Percentiles rank a stretch among this genome's conserved stretches.
These are phyloP conservation scores for Avicennia marina DNA, from an alignment of 257 asterid species.

Conservation along the genomic window DNA sequence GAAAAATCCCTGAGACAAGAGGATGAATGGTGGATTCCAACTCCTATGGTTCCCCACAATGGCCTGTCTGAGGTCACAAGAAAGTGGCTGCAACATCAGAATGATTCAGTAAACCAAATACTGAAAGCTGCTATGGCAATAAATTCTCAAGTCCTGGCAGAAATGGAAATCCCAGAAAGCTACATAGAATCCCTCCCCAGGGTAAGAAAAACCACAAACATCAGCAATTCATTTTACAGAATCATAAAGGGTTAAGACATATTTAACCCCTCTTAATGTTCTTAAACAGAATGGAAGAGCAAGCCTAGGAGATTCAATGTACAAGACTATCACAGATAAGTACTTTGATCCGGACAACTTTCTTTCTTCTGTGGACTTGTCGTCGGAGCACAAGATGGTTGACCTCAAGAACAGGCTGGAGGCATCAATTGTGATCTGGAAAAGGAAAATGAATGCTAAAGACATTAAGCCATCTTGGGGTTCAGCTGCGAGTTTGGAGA, in stretches of 20 bases:
- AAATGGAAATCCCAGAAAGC: slow-evolving; percentile 78
- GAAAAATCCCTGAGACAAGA: slow-evolving; percentile 29
- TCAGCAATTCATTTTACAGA: not conserved
- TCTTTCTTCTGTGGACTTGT: slow-evolving; percentile 51
- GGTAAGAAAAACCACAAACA: slow-evolving; percentile 56
- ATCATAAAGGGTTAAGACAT: not conserved
- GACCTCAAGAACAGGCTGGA: slow-evolving; percentile 86
- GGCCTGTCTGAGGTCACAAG: slow-evolving; percentile 67
- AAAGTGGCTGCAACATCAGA: slow-evolving; percentile 76
- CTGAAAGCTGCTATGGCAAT: slow-evolving; percentile 92
- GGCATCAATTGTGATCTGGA: slow-evolving; percentile 87
- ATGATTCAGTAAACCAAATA: slow-evolving; percentile 82
- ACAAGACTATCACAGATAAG: slow-evolving; percentile 79
- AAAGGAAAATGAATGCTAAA: slow-evolving; percentile 72
- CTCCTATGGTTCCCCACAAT: slow-evolving; percentile 64
- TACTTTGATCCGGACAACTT: slow-evolving; percentile 64
- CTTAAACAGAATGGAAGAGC: slow-evolving; percentile 70
- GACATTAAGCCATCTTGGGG: slow-evolving; percentile 80
- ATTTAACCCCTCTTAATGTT: not conserved
- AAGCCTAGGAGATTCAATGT: slow-evolving; percentile 74
- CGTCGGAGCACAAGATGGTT: slow-evolving; percentile 78
- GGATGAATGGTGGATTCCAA: slow-evolving; percentile 95
- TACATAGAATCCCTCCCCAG: slow-evolving; percentile 86
- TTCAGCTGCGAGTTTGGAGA: slow-evolving; percentile 73
- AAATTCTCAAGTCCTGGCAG: slow-evolving; percentile 66